These are phyloP conservation scores for Suhomyces prunicola DNA, from an alignment of 805 yeast species.

Conservation along the genomic window DNA sequence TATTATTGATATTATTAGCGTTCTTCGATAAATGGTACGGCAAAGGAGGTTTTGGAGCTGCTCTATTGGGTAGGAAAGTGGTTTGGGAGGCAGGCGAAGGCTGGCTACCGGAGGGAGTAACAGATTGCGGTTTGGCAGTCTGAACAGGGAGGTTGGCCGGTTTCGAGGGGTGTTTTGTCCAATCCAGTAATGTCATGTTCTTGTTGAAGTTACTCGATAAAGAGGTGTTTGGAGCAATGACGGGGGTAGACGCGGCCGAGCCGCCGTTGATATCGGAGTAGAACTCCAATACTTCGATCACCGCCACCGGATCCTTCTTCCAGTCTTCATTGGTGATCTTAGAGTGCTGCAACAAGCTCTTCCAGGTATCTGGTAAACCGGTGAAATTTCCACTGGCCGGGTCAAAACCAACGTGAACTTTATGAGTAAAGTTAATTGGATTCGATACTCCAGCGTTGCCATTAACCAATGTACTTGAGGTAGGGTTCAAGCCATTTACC, in stretches of 20 bases:
- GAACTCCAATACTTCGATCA: slow-evolving; percentile 57
- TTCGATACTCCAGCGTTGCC: slow-evolving; percentile 64
- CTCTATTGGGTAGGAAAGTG: slow-evolving; percentile 33
- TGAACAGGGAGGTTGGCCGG: slow-evolving; percentile 3
- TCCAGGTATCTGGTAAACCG: slow-evolving; percentile 59
- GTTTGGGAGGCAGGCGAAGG: slow-evolving; percentile 9
- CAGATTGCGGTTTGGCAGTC: neutral
- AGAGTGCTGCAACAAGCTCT: slow-evolving; percentile 52
- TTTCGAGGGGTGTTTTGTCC: slow-evolving; percentile 36
- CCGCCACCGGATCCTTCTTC: slow-evolving; percentile 63
- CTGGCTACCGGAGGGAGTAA: neutral
- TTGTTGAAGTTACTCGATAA: slow-evolving; percentile 16
- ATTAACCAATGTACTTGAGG: slow-evolving; percentile 7
- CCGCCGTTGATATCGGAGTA: slow-evolving; percentile 48
- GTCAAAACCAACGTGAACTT: slow-evolving; percentile 84
- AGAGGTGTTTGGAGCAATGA: slow-evolving; percentile 19
- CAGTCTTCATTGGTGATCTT: slow-evolving; percentile 61
- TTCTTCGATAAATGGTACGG: slow-evolving; percentile 33
- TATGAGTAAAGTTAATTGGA: slow-evolving; percentile 93
- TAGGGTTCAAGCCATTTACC: neutral
- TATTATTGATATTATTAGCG: neutral
- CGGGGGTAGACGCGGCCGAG: slow-evolving; percentile 26
- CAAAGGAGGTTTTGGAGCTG: slow-evolving; percentile 44
- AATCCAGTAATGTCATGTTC: slow-evolving; percentile 34
- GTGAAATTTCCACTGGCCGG: slow-evolving; percentile 64